Base-by-base conservation (phyloP, 345 rosid genomes). In the thale cress (Arabidopsis thaliana) region DNA sequence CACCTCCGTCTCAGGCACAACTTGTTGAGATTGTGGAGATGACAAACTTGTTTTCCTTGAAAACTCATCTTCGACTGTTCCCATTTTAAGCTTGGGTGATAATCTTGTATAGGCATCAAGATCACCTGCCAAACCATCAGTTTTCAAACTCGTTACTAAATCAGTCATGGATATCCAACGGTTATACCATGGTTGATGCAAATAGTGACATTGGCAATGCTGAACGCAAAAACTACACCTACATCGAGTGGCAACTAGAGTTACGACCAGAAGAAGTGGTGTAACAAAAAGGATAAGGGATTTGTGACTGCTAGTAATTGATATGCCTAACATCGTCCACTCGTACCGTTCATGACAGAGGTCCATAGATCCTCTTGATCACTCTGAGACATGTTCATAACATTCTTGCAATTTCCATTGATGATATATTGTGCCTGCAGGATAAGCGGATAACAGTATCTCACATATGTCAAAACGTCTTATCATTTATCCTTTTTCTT, bases 391-490 rank as follows among this genome's bases (percentile, higher is more conserved):
- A 89, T 87, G 78, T 89, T 84, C 98, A 93, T 91, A 50, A 93
- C 86, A 83, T 89, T 93, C 85, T 93, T 93, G 97, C 96, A 89
- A 71, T 87, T 91, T 65, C 99, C 99, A 75, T 87, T 95, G 42
- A 85, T 88, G 73, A 95, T 86, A 79, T 89, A 91, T 23, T 91
- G 96, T 30, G 97, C 98, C 98, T 94, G 96, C 79, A 59, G 32
- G 34, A 76, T 55, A 55, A 55, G 22, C 30, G 37, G 37, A 55
- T 49, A 80, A 66, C 11, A 23, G 41, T 16, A 51, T 49, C 12
- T 49, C 4, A 2, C 4, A 51, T 33, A 56, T 44, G 57, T 65
- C 25, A 64, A 23, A 52, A 40, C 11, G 40, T 37, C 28, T 16
- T 49, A 37, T 11, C 59, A 23, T 25, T 8, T 9, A 60, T 40